Percentiles rank a stretch among this genome's conserved stretches.
Evolutionary conservation across 805 yeast species (phyloP).

Genomic region (Candida stauntonica): DNA sequence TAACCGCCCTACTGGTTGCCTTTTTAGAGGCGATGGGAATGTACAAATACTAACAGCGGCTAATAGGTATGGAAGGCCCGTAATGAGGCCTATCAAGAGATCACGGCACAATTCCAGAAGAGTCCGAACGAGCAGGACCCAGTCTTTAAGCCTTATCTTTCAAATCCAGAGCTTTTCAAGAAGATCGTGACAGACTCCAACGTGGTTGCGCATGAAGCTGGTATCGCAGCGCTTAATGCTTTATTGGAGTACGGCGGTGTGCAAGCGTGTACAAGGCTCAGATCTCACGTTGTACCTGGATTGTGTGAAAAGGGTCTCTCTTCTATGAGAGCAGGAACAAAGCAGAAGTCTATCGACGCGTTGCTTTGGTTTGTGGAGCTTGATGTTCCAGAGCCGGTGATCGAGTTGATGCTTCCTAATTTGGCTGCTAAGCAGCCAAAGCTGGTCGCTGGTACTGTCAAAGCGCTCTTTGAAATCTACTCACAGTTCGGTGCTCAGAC

Average conservation of each 20-base stretch:
- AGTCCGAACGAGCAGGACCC: constrained; percentile 54
- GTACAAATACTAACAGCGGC: constrained; percentile 13
- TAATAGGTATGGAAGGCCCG: constrained; percentile 74
- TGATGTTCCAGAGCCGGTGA: constrained; percentile 57
- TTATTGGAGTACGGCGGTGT: constrained; percentile 56
- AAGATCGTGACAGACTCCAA: constrained; percentile 70
- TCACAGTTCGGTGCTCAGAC: constrained; percentile 57
- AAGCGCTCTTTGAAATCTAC: constrained; percentile 49
- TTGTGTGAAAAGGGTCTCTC: constrained; percentile 80
- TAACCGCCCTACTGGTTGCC: neutral
- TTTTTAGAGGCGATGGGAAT: neutral
- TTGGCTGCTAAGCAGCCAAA: constrained; percentile 68
- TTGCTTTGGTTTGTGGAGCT: constrained; percentile 60
- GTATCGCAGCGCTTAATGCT: constrained; percentile 50
- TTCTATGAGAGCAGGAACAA: constrained; percentile 73
- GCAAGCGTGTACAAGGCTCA: constrained; percentile 36
- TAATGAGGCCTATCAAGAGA: constrained; percentile 69
- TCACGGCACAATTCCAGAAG: constrained; percentile 44
- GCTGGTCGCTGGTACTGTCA: constrained; percentile 62
- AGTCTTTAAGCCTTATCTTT: constrained; percentile 46
- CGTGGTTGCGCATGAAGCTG: constrained; percentile 90
- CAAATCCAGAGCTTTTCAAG: constrained; percentile 51
- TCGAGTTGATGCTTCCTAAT: constrained; percentile 64
- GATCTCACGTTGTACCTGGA: constrained; percentile 39
- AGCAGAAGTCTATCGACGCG: constrained; percentile 58